Base-by-base conservation (phyloP, 768 basidiomycete genomes). In the Cubamyces lactineus region DNA sequence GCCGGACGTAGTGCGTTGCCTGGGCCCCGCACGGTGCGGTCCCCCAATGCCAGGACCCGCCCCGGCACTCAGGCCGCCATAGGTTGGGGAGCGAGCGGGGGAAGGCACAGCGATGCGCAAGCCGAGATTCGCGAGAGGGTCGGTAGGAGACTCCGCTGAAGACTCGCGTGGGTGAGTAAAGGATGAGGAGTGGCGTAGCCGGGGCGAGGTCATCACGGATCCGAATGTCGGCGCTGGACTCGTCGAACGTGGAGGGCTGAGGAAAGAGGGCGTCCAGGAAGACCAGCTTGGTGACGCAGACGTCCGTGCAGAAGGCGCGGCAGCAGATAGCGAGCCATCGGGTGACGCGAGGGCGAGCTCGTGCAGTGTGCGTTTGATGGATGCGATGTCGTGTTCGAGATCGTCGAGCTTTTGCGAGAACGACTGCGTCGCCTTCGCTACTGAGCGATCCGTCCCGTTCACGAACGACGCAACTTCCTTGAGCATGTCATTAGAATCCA, bases 331-430 rank as follows among this genome's bases (percentile, higher is more conserved):
- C 16, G 59, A 30, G 19, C 51, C 59, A 15, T 57, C 59, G n/a
- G 65, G 56, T 15, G 71, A 46, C 1, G 64, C 41, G 34, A 63
- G 41, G 16, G 67, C 43, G 56, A 78, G 72, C 50, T 83, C 84
- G 64, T 89, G 80, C 34, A 87, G 66, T 0, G 80, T 79, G 13
- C 78, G 78, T 71, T 92, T 91, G 61, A 93, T 74, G 6, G 79
- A 79, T 0, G 87, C 87, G 46, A 92, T 85, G 70, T 94, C 92
- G 62, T 92, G 88, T 62, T 89, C 79, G 19, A 92, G 80, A 67
- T 92, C 88, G 21, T 82, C 86, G 59, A 92, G 71, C 72, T 92
- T 93, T 43, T 76, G 76, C 51, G 70, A 67, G 64, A 92, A 86
- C 39, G 68, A 76, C 23, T 77, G 77, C 53, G 73, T 65, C 0